Evolutionary conservation across 306 rosid genomes (phyloP).

Genomic region (Vachellia collinsii): DNA sequence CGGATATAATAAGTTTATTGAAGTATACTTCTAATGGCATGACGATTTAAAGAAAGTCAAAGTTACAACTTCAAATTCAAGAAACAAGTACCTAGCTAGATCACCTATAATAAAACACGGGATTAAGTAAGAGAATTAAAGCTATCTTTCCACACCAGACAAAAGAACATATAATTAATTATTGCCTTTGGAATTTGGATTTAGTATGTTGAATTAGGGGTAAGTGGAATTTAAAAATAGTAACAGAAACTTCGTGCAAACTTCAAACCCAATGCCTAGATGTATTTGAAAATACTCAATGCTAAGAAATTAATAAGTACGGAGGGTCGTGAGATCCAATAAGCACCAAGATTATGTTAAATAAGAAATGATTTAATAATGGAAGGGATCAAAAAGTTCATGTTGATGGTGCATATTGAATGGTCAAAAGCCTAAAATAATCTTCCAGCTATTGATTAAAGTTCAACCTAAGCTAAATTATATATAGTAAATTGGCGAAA

Average conservation of each 20-base stretch:
- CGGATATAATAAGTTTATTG: slow-evolving; percentile 38
- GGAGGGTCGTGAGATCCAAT: not conserved
- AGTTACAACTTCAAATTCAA: not conserved
- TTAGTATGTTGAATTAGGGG: slow-evolving; percentile 16
- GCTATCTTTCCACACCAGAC: slow-evolving; percentile 37
- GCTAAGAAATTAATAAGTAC: not conserved
- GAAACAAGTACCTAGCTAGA: slow-evolving; percentile 34
- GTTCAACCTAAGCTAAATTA: slow-evolving; percentile 20
- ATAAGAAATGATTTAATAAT: not conserved
- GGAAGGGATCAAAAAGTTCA: not conserved
- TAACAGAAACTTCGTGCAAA: slow-evolving; percentile 4
- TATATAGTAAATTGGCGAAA: not conserved
- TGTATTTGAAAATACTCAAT: not conserved
- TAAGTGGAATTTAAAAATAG: slow-evolving; percentile 23
- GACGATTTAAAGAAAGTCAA: slow-evolving; percentile 35
- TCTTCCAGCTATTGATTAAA: slow-evolving; percentile 27
- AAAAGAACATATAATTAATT: slow-evolving; percentile 32
- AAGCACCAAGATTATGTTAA: not conserved
- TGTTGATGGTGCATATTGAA: not conserved
- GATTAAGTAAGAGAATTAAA: slow-evolving; percentile 17
- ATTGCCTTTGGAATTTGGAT: slow-evolving; percentile 7
- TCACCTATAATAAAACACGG: slow-evolving; percentile 37
- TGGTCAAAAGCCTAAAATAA: slow-evolving; percentile 21
- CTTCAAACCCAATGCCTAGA: not conserved
- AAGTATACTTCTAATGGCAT: slow-evolving; percentile 32